phyloP scores from a whole-genome alignment of 2,329 filamentous ascomycete species.

The Penicillium griseofulvum region DNA sequence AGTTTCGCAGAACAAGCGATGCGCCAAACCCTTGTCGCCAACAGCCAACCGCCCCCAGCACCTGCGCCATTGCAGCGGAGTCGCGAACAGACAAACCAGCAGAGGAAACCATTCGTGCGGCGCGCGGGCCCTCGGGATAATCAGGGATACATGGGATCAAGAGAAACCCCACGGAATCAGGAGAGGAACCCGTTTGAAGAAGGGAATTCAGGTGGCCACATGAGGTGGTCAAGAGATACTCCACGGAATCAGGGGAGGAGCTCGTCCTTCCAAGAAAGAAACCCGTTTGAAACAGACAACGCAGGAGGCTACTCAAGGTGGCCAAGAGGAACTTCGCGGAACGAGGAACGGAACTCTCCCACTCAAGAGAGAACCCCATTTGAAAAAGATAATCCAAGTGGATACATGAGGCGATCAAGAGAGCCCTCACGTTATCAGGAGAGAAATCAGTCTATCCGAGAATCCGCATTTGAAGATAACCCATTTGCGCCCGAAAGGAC shows the following conservation, averaged over 20 bases:
- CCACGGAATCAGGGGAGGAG: background rate
- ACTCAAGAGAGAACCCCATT: background rate
- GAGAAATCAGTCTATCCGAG: background rate
- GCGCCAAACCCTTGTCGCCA: constrained; percentile 28
- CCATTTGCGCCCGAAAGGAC: background rate
- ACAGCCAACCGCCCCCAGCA: constrained; percentile 12
- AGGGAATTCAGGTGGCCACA: background rate
- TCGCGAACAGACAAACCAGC: background rate
- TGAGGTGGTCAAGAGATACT: background rate
- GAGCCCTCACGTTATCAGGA: background rate
- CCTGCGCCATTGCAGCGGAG: background rate
- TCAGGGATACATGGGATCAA: background rate
- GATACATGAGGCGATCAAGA: background rate
- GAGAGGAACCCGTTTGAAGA: background rate
- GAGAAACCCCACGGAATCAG: background rate
- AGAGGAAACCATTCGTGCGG: background rate
- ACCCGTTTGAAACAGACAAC: background rate
- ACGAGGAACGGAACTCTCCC: background rate
- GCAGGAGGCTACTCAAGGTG: background rate
- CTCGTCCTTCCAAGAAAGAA: background rate
- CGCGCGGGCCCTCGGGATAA: background rate
- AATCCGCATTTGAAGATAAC: background rate
- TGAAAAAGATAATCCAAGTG: background rate
- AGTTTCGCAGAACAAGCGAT: constrained; percentile 34
- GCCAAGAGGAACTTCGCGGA: background rate